Conservation (phyloP, 2,329 filamentous ascomycete genomes). For the Capronia americana region DNA sequence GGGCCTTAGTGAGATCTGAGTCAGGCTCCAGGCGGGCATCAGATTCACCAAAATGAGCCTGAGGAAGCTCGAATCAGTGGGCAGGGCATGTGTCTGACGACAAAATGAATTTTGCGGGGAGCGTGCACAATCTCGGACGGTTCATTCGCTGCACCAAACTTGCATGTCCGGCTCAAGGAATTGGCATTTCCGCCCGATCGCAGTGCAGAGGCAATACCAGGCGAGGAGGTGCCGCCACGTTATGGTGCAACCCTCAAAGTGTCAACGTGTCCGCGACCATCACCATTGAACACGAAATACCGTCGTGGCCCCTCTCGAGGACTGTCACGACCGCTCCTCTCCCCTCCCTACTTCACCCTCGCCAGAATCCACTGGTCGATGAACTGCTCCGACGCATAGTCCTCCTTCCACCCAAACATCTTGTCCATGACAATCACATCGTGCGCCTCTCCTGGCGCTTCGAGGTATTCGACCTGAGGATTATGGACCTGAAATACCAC, state of each 20-base stretch:
- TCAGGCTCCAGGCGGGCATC: not conserved
- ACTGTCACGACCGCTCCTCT: not conserved
- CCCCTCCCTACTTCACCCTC: conserved; percentile 3
- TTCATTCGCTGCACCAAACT: conserved; percentile 7
- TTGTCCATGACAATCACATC: conserved; percentile 26
- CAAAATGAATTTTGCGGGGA: not conserved
- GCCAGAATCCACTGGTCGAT: conserved; percentile 25
- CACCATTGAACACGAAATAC: not conserved
- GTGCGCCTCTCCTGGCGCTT: conserved; percentile 24
- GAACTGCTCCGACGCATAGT: conserved; percentile 24
- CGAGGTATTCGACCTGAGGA: conserved; percentile 25
- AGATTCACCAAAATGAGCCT: not conserved
- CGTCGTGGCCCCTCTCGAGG: not conserved
- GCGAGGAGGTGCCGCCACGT: not conserved
- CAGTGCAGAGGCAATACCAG: not conserved
- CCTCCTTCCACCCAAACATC: conserved; percentile 17
- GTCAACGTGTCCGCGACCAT: not conserved
- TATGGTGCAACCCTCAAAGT: not conserved
- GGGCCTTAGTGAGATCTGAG: not conserved
- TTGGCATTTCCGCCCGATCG: not conserved
- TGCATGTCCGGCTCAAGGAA: not conserved
- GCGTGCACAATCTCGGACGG: not conserved
- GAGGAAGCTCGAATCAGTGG: not conserved
- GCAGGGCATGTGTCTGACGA: not conserved
- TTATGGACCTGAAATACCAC: conserved; percentile 9